These are phyloP conservation scores for Sphenostylis stenocarpa DNA, from an alignment of 306 rosid species.

Conservation along the genomic window DNA sequence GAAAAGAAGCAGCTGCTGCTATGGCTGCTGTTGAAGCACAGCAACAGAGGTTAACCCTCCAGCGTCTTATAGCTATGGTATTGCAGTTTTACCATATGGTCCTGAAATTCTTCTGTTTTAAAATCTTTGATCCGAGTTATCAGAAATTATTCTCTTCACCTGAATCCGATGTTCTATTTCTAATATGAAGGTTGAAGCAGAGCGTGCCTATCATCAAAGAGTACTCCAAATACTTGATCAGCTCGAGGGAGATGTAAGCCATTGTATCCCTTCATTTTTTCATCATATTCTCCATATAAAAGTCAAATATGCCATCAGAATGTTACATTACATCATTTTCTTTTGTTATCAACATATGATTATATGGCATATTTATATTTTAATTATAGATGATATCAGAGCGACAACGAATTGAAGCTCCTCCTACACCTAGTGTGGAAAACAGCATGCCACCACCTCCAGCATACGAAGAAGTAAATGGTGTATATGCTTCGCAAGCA, in stretches of 20 bases:
- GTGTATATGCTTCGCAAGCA: slow-evolving; percentile 70
- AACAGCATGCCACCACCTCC: slow-evolving; percentile 84
- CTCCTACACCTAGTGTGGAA: slow-evolving; percentile 70
- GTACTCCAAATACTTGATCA: slow-evolving; percentile 84
- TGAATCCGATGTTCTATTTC: slow-evolving; percentile 21
- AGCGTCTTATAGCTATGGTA: slow-evolving; percentile 94
- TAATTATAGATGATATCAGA: slow-evolving; percentile 78
- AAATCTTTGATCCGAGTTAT: slow-evolving; percentile 12
- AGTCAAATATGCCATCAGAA: slow-evolving; percentile 17
- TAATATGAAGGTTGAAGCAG: slow-evolving; percentile 81
- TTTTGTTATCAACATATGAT: slow-evolving; percentile 29
- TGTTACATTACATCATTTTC: slow-evolving; percentile 8
- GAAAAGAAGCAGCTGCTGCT: slow-evolving; percentile 98
- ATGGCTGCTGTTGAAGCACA: slow-evolving; percentile 99
- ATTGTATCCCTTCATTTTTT: slow-evolving; percentile 6
- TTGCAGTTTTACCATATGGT: slow-evolving; percentile 22
- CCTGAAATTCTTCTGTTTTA: slow-evolving; percentile 4
- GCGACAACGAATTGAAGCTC: slow-evolving; percentile 89
- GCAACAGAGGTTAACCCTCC: slow-evolving; percentile 96
- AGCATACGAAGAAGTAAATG: slow-evolving; percentile 83
- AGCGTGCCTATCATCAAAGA: slow-evolving; percentile 85
- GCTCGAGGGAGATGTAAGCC: slow-evolving; percentile 90
- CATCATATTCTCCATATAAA: not conserved
- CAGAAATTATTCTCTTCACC: slow-evolving; percentile 9
- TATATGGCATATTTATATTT: slow-evolving; percentile 23